These are phyloP conservation scores for Stachybotrys elegans DNA, from an alignment of 2,329 filamentous ascomycete genomes.

Conservation along the genomic window DNA sequence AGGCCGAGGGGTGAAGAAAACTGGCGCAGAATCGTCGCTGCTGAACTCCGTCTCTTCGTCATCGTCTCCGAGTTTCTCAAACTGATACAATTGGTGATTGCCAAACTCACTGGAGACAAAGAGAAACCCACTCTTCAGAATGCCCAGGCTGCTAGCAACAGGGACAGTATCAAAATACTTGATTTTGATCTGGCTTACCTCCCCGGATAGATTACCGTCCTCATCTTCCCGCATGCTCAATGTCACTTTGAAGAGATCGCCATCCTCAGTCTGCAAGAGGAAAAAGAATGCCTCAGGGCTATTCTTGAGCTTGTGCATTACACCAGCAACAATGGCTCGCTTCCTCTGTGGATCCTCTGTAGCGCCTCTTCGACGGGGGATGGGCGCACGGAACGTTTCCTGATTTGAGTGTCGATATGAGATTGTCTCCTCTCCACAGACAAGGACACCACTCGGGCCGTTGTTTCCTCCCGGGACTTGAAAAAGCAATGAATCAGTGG, in stretches of 20 bases:
- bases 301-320: conserved; percentile 94
- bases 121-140: conserved; percentile 91
- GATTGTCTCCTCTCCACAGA: conserved; percentile 90
- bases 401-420: conserved; percentile 97
- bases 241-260: conserved; percentile 96
- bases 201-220: conserved; percentile 70
- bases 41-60: conserved; percentile 83
- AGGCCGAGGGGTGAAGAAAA: conserved; percentile 78
- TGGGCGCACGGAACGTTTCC: conserved; percentile 79
- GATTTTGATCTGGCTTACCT: conserved; percentile 80
- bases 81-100: conserved; percentile 93
- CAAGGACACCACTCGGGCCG: conserved; percentile 89
- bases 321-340: conserved; percentile 78
- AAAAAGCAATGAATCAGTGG: conserved; percentile 83
- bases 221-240: conserved; percentile 85
- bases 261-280: conserved; percentile 90
- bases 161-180: conserved; percentile 98
- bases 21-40: conserved; percentile 75
- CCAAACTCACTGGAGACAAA: conserved; percentile 90
- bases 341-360: conserved; percentile 92
- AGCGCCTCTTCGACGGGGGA: conserved; percentile 79
- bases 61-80: conserved; percentile 94
- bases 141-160: conserved; percentile 79
- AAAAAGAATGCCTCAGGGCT: conserved; percentile 90
- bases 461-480: conserved; percentile 92